These are phyloP conservation scores for Epichloe sibirici DNA, from an alignment of 2,329 filamentous ascomycete genomes.

Conservation along the genomic window DNA sequence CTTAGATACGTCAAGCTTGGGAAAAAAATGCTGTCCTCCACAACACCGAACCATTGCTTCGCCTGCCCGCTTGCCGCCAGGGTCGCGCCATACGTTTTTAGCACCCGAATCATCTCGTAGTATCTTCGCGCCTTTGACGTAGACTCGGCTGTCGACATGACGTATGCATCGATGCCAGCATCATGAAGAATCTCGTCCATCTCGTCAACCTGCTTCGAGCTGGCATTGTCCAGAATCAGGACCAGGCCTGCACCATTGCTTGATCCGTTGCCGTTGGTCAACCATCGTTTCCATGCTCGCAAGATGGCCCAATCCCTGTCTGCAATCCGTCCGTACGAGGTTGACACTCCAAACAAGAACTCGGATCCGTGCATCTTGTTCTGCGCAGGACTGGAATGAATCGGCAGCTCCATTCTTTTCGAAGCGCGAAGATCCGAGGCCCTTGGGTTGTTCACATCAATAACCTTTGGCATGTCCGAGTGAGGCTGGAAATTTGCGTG, in stretches of 20 bases:
- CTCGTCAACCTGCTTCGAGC: slow-evolving; percentile 19
- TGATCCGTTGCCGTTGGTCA: slow-evolving; percentile 27
- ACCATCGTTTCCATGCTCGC: slow-evolving; percentile 32
- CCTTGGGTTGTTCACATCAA: slow-evolving; percentile 16
- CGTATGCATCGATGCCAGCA: slow-evolving; percentile 27
- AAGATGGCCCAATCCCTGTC: slow-evolving; percentile 27
- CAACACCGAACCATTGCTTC: slow-evolving; percentile 30
- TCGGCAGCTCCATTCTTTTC: slow-evolving; percentile 21
- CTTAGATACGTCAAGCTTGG: slow-evolving; percentile 28
- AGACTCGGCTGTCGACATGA: slow-evolving; percentile 19
- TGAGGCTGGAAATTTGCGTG: slow-evolving; percentile 20
- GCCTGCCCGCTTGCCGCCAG: slow-evolving; percentile 22
- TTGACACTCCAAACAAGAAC: slow-evolving; percentile 31
- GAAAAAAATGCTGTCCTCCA: slow-evolving; percentile 36
- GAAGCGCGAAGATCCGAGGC: slow-evolving; percentile 16
- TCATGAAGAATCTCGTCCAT: slow-evolving; percentile 19
- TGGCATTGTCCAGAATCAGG: slow-evolving; percentile 28
- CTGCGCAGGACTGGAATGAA: slow-evolving; percentile 18
- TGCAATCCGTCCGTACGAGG: slow-evolving; percentile 28
- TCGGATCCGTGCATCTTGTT: slow-evolving; percentile 26
- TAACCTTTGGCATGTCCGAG: slow-evolving; percentile 11
- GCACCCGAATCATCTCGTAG: slow-evolving; percentile 23
- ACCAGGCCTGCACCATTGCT: slow-evolving; percentile 32
- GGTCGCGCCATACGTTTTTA: slow-evolving; percentile 21
- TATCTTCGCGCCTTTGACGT: slow-evolving; percentile 24